Percentiles rank a stretch among this genome's conserved stretches.
Evolutionary conservation across 208 protist species (phyloP).

Genomic region (Acanthamoeba castellanii): DNA sequence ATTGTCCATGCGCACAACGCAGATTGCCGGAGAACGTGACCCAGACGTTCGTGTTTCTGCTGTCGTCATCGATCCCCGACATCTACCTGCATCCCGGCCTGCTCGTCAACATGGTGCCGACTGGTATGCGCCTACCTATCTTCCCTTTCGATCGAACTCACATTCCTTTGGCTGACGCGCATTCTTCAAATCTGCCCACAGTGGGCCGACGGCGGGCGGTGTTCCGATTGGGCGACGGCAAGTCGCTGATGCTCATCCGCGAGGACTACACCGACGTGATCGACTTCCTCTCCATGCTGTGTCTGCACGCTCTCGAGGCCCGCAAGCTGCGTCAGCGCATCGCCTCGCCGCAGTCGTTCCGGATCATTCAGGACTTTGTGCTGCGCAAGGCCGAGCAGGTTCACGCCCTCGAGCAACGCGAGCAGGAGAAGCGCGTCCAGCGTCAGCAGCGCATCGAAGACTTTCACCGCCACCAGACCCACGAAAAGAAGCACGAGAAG

Average conservation of each 20-base stretch:
- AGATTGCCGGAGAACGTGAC: slow-evolving; percentile 91
- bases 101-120: not conserved
- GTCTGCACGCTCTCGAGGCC: slow-evolving; percentile 92
- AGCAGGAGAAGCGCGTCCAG: not conserved
- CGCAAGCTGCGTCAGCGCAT: slow-evolving; percentile 20
- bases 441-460: not conserved
- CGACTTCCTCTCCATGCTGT: slow-evolving; percentile 93
- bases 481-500: not conserved
- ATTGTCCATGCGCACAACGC: slow-evolving; percentile 76
- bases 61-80: slow-evolving; percentile 88
- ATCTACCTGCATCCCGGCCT: slow-evolving; percentile 86
- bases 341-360: not conserved
- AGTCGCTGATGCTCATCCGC: slow-evolving; percentile 92
- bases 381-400: slow-evolving; percentile 2
- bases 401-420: not conserved
- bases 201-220: slow-evolving; percentile 84
- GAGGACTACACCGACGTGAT: slow-evolving; percentile 93
- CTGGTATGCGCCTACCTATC: not conserved
- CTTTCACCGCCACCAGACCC: not conserved
- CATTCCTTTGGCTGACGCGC: too few species aligned
- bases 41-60: slow-evolving; percentile 91
- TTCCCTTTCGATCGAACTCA: too few species aligned
- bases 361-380: slow-evolving; percentile 16
- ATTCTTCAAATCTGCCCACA: not conserved
- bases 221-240: slow-evolving; percentile 93